Percentiles rank a stretch among this genome's conserved stretches.
Conservation (phyloP, 225 moss, liverwort and hornwort species). For the Thuidium tamariscinum region DNA sequence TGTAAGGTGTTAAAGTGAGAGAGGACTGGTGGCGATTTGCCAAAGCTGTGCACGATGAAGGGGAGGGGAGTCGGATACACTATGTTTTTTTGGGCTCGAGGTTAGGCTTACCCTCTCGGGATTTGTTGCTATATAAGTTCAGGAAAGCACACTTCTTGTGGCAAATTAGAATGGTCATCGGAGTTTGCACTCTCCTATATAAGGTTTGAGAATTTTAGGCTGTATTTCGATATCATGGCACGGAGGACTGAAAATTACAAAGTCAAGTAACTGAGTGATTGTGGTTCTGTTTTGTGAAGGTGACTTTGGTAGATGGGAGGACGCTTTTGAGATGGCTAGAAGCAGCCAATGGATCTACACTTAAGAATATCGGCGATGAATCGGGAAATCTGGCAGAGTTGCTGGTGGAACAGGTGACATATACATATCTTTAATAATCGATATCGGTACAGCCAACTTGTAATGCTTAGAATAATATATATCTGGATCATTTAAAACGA, state of each 20-base stretch:
- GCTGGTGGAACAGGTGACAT: slow-evolving; percentile 46
- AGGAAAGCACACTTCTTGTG: background rate
- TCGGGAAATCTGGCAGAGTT: slow-evolving; percentile 27
- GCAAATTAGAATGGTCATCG: background rate
- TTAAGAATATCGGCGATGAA: slow-evolving; percentile 4
- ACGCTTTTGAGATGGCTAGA: slow-evolving; percentile 41
- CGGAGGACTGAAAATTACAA: background rate
- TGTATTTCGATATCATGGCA: background rate
- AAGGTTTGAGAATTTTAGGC: background rate
- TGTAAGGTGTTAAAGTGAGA: background rate
- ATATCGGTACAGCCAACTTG: background rate
- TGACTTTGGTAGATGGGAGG: slow-evolving; percentile 43
- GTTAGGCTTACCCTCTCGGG: background rate
- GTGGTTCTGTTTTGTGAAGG: slow-evolving; percentile 22
- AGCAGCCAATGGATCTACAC: slow-evolving; percentile 13
- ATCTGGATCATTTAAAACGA: background rate
- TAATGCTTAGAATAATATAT: background rate
- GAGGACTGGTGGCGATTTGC: background rate
- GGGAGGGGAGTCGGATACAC: background rate
- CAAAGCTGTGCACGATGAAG: background rate
- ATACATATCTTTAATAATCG: background rate
- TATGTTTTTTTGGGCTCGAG: background rate
- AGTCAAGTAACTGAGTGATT: background rate
- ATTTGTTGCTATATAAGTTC: background rate
- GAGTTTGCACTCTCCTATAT: background rate